Conservation (phyloP, 176 grass and related monocot species). For the Tuctoria greenei region DNA sequence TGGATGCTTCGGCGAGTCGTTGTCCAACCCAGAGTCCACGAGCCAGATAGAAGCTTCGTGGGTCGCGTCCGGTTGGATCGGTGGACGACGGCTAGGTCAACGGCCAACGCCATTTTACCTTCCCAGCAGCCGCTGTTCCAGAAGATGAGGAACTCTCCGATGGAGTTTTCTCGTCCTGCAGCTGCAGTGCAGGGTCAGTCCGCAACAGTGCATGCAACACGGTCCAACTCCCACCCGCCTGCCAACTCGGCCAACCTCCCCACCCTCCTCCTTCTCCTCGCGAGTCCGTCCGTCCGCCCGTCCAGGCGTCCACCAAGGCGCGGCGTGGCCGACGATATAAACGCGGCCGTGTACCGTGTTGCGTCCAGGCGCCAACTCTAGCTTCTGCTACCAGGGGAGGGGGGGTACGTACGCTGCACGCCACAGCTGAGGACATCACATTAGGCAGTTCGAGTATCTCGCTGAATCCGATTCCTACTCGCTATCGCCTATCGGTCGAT, state of each 20-base stretch:
- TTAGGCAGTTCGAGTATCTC: not conserved
- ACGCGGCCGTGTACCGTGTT: not conserved
- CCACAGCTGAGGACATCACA: not conserved
- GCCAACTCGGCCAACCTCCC: conserved; percentile 5
- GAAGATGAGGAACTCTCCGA: not conserved
- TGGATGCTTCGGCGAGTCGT: not conserved
- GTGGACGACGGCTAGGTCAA: not conserved
- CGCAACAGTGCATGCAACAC: not conserved
- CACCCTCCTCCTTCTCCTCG: not conserved
- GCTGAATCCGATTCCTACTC: not conserved
- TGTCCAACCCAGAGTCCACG: conserved; percentile 11
- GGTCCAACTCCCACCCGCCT: not conserved
- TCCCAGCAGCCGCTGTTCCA: not conserved
- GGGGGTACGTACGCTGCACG: not conserved
- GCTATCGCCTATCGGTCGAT: not conserved
- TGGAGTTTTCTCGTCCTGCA: not conserved
- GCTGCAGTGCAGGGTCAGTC: not conserved
- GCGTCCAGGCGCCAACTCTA: not conserved
- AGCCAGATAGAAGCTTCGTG: not conserved
- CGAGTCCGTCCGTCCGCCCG: not conserved
- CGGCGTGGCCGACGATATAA: not conserved
- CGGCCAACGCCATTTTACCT: no score
- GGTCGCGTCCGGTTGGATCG: not conserved
- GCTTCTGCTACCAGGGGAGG: no score
- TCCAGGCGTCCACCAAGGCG: not conserved